A percentile compares a stretch with the other conserved stretches of the same genome.
phyloP scores from a whole-genome alignment of 2,329 filamentous ascomycete genomes.

The Paraphaeosphaeria minitans region DNA sequence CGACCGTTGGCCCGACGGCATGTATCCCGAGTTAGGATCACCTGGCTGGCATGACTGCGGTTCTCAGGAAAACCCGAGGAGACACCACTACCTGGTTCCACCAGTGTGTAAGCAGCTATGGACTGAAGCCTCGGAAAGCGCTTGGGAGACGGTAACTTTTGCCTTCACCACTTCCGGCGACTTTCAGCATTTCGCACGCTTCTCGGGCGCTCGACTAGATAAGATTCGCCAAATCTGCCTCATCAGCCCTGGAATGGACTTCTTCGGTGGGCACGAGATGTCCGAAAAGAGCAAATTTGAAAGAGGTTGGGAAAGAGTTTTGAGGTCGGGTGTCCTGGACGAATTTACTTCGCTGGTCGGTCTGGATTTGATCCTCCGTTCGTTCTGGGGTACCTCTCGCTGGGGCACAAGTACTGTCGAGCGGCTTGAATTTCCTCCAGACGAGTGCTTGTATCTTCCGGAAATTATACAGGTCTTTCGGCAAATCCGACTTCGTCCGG shows the following conservation, averaged over 20 bases:
- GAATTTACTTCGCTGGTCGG: slow-evolving; percentile 3
- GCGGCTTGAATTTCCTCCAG: neutral
- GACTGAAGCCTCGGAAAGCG: slow-evolving; percentile 5
- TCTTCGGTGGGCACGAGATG: neutral
- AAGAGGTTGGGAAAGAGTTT: slow-evolving; percentile 3
- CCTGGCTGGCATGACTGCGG: slow-evolving; percentile 3
- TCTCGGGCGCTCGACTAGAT: slow-evolving; percentile 3
- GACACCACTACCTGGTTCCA: slow-evolving; percentile 3
- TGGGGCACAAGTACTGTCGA: neutral
- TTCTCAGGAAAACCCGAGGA: neutral
- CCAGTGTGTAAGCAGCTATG: slow-evolving; percentile 6
- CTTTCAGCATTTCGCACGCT: slow-evolving; percentile 7
- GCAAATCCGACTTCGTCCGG: slow-evolving; percentile 1
- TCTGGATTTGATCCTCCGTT: slow-evolving; percentile 1
- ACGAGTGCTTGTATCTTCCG: slow-evolving; percentile 8
- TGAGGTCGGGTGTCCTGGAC: neutral
- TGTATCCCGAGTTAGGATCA: neutral
- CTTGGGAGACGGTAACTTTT: slow-evolving; percentile 7
- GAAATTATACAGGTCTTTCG: slow-evolving; percentile 1
- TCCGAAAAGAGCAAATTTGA: slow-evolving; percentile 3
- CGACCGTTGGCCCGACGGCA: neutral
- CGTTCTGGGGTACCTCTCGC: neutral
- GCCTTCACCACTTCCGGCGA: slow-evolving; percentile 6
- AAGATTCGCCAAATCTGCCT: slow-evolving; percentile 2
- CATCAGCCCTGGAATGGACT: slow-evolving; percentile 1